These are phyloP conservation scores for Coleophoma eucalyptorum DNA, from an alignment of 2,329 filamentous ascomycete species.

Conservation along the genomic window DNA sequence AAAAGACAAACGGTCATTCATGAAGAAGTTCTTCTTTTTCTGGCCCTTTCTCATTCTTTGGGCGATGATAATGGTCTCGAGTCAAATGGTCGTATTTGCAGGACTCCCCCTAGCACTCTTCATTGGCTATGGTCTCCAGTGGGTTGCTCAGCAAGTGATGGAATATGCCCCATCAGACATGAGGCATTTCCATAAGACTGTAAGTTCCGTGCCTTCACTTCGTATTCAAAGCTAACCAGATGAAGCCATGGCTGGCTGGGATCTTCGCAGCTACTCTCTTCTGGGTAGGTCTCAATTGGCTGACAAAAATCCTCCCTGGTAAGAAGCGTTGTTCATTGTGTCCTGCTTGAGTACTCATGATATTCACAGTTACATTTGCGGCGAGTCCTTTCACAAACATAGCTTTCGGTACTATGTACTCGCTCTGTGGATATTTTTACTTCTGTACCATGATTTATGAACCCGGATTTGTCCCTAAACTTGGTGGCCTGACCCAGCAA, in stretches of 20 bases:
- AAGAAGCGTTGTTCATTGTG: conserved; percentile 24
- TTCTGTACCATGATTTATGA: conserved; percentile 80
- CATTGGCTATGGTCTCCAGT: conserved; percentile 69
- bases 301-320: conserved; percentile 71
- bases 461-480: conserved; percentile 89
- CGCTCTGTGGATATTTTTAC: conserved; percentile 81
- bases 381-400: conserved; percentile 73
- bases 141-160: conserved; percentile 71
- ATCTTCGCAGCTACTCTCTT: conserved; percentile 89
- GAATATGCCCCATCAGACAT: conserved; percentile 84
- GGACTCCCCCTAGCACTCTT: conserved; percentile 69
- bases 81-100: conserved; percentile 68
- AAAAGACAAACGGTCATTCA: conserved; percentile 73
- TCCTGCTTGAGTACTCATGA: conserved; percentile 24
- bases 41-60: conserved; percentile 81
- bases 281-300: conserved; percentile 72
- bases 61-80: conserved; percentile 66
- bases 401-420: conserved; percentile 61
- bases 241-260: conserved; percentile 85
- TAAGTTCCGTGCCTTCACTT: conserved; percentile 35
- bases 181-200: conserved; percentile 85
- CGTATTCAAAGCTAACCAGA: conserved; percentile 4
- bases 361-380: conserved; percentile 53
- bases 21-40: conserved; percentile 84
- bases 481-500: conserved; percentile 84